Evolutionary conservation across 331 rosid species (phyloP), one percentile per base, ranked within the genome.

Genomic region (Ulmus americana): DNA sequence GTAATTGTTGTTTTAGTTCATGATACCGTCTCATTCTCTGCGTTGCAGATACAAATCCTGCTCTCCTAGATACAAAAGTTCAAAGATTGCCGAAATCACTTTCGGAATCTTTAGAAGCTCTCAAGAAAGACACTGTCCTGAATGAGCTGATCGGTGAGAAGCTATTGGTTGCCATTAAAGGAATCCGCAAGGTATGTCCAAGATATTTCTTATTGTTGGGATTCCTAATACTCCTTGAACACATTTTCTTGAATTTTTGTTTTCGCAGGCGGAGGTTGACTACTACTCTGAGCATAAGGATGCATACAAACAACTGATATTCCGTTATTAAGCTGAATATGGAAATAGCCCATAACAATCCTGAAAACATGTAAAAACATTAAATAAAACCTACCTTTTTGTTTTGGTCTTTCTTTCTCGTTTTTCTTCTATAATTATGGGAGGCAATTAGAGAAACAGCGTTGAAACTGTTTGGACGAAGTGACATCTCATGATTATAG

Each of bases 71-170:
- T 0, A 80, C 78, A 45, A 69, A 70, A 63, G 80, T 83, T 72
- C 71, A 71, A 68, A 83, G 96, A 69, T 66, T 91, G 74, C 97
- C 97, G 13, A 44, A 39, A 60, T 81, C 96, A 68, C 96, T 88
- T 54, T 85, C 79, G 28, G 97, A 88, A 76, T 83, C 96, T 20
- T 68, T 86, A 69, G 88, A 74, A 72, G 94, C 97, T 75, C 85
- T 92, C 44, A 48, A 79, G 63, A 76, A 82, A 72, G 84, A 87
- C 55, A 73, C 67, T 70, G 55, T 75, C 73, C 72, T 88, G 15
- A 49, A 65, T 28, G 95, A 85, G 42, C 76, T 86, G 42, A 55
- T 88, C 10, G 78, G 86, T 35, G 83, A 86, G 69, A 88, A 85
- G 66, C 74, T 88, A 64, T 74, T 84, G 65, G 74, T 81, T 63